phyloP scores from a whole-genome alignment of 2,329 filamentous ascomycete species.

The Venturiaceae sp. region DNA sequence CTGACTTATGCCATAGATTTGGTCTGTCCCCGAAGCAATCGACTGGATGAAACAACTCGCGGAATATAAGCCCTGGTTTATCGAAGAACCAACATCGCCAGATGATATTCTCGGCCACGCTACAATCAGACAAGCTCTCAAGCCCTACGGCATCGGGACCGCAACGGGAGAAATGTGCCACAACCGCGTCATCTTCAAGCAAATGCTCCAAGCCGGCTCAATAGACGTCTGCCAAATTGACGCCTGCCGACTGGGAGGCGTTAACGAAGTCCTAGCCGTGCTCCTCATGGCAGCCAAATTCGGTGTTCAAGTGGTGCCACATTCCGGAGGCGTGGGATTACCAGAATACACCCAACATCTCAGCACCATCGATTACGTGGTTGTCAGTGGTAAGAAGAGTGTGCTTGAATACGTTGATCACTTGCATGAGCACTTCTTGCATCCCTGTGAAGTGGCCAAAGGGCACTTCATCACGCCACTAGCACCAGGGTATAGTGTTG shows the following conservation, averaged over 20 bases:
- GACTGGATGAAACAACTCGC: conserved; percentile 74
- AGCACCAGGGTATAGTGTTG: conserved; percentile 79
- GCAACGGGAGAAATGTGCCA: conserved; percentile 94
- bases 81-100: conserved; percentile 85
- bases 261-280: conserved; percentile 89
- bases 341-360: conserved; percentile 93
- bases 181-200: conserved; percentile 91
- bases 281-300: conserved; percentile 76
- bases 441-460: conserved; percentile 70
- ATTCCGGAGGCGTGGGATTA: conserved; percentile 80
- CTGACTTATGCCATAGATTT: conserved; percentile 24
- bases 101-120: conserved; percentile 87
- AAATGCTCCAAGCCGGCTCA: conserved; percentile 68
- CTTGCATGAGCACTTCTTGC: conserved; percentile 83
- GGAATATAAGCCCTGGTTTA: conserved; percentile 86
- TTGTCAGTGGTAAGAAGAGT: conserved; percentile 69
- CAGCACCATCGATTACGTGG: conserved; percentile 86
- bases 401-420: conserved; percentile 90
- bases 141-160: conserved; percentile 66
- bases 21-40: conserved; percentile 84
- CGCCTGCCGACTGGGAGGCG: conserved; percentile 78
- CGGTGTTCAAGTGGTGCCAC: conserved; percentile 73
- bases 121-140: conserved; percentile 70
- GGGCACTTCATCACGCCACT: conserved; percentile 82
- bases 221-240: conserved; percentile 88